Percentiles rank a stretch among this genome's conserved stretches.
phyloP scores from a whole-genome alignment of 2,329 filamentous ascomycete species.

The Penicillium sp. region DNA sequence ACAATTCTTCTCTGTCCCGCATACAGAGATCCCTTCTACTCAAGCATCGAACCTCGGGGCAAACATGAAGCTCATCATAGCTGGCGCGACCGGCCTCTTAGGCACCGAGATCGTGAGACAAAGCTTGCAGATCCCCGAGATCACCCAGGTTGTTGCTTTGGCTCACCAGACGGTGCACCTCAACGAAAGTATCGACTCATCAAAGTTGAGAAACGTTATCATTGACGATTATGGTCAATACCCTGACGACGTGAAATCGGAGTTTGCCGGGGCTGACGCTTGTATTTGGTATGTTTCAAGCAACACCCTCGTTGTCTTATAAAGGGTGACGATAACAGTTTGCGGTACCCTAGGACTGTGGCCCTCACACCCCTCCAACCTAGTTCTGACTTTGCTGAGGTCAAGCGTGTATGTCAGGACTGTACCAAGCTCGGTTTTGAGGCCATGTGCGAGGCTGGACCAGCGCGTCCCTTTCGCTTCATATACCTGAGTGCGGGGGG shows the following conservation, averaged over 20 bases:
- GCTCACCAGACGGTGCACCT: slow-evolving; percentile 6
- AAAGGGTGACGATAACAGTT: not conserved
- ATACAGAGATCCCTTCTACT: not conserved
- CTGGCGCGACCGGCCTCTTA: slow-evolving; percentile 38
- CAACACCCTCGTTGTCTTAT: not conserved
- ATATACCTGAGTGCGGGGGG: slow-evolving; percentile 52
- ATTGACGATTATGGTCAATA: slow-evolving; percentile 37
- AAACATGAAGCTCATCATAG: slow-evolving; percentile 40
- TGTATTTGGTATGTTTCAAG: slow-evolving; percentile 39
- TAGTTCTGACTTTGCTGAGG: slow-evolving; percentile 37
- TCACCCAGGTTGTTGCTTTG: slow-evolving; percentile 14
- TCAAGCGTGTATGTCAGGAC: slow-evolving; percentile 45
- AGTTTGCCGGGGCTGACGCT: slow-evolving; percentile 34
- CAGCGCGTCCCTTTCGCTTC: slow-evolving; percentile 45
- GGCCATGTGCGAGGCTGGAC: slow-evolving; percentile 35
- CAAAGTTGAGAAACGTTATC: slow-evolving; percentile 36
- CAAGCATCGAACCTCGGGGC: not conserved
- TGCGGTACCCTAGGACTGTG: slow-evolving; percentile 8
- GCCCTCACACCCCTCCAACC: slow-evolving; percentile 32
- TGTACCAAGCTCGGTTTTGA: slow-evolving; percentile 39
- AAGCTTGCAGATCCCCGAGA: slow-evolving; percentile 25
- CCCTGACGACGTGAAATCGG: slow-evolving; percentile 30
- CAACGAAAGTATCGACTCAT: not conserved
- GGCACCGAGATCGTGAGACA: slow-evolving; percentile 39
- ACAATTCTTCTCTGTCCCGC: not conserved